Evolutionary conservation across 768 basidiomycete genomes (phyloP), one percentile per base, ranked within the genome.

Genomic region (Sistotremastrum niveocremeum): DNA sequence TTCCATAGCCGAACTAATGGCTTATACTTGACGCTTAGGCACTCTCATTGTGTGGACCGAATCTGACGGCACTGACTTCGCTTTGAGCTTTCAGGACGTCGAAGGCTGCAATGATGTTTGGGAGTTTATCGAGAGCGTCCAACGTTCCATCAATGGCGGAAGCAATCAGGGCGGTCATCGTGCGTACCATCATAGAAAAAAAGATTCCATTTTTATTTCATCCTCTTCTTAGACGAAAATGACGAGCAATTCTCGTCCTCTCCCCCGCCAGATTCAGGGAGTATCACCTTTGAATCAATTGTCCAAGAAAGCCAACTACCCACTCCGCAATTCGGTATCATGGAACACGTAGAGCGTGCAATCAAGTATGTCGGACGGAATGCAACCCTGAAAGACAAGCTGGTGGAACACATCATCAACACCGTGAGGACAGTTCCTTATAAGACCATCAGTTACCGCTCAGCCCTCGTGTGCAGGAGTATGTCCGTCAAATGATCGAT

Each of bases 1-100:
- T 7, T 51, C 34, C 42, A 39, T 11, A 30, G 49, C n/a, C n/a
- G 28, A 34, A 29, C 34, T 49, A 32, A 12, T 44, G 6, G 32
- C 12, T 34, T 20, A 44, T 37, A 38, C 45, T 46, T 30, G 37
- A 48, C 41, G 49, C 41, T 42, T 64, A 93, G 94, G 97, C 58
- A 99, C 95, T 8, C 74, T 99, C 41, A 97, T 99, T 54, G 94
- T 97, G 12, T 99, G 95, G 95, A 98, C 94, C 3, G 94, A 98
- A 60, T 85, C 88, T 1, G 83, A 87, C 51, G 87, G 88, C 31
- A 79, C 84, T 35, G 95, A 99, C 62, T 93, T 95, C 59, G 94
- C 94, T 2, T 70, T 99, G 45, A 94, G 90, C 55, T 99, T 99
- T 55, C 94, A 97, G 58, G 94, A 97, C 55, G 77, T 87, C 1